A percentile compares a stretch with the other conserved stretches of the same genome.
phyloP scores from a whole-genome alignment of 192 early-diverging fungal species.

The Mortierella claussenii region DNA sequence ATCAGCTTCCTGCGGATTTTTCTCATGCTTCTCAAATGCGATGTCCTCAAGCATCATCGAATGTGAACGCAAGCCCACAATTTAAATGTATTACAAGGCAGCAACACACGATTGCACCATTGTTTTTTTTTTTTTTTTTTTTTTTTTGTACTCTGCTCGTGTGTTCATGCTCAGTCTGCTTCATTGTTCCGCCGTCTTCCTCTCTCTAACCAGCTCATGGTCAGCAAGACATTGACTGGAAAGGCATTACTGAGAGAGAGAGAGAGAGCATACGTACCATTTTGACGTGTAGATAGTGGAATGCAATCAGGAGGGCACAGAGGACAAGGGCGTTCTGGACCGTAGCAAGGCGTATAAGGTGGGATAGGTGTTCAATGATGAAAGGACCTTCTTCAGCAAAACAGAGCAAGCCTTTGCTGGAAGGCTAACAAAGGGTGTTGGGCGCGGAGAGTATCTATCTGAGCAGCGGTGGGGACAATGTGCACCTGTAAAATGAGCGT shows the following conservation, averaged over 20 bases:
- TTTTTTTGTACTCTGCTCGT: neutral
- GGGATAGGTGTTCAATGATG: slow-evolving; percentile 31
- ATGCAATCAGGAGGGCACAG: slow-evolving; percentile 26
- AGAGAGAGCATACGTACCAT: slow-evolving; percentile 20
- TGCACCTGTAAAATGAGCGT: too few relatives aligned
- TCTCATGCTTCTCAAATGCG: neutral
- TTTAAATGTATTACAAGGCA: too few relatives aligned
- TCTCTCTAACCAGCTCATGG: neutral
- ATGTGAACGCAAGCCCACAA: too few relatives aligned
- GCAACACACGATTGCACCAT: too few relatives aligned
- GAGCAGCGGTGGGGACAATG: too few relatives aligned
- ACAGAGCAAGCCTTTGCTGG: neutral
- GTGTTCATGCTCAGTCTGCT: too few relatives aligned
- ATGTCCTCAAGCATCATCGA: neutral
- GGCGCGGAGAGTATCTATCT: too few relatives aligned
- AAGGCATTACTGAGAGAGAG: too few relatives aligned
- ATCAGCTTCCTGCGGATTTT: neutral
- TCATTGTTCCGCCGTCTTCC: neutral
- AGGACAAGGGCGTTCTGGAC: slow-evolving; percentile 26
- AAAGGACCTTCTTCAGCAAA: slow-evolving; percentile 4
- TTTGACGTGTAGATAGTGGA: slow-evolving; percentile 34
- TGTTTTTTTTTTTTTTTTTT: slow-evolving; percentile 1
- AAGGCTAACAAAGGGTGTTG: neutral
- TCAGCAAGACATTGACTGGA: too few relatives aligned
- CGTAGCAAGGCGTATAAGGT: slow-evolving; percentile 14